These are phyloP conservation scores for Agrostemma githago DNA, from an alignment of 148 eudicot genomes.

Conservation along the genomic window DNA sequence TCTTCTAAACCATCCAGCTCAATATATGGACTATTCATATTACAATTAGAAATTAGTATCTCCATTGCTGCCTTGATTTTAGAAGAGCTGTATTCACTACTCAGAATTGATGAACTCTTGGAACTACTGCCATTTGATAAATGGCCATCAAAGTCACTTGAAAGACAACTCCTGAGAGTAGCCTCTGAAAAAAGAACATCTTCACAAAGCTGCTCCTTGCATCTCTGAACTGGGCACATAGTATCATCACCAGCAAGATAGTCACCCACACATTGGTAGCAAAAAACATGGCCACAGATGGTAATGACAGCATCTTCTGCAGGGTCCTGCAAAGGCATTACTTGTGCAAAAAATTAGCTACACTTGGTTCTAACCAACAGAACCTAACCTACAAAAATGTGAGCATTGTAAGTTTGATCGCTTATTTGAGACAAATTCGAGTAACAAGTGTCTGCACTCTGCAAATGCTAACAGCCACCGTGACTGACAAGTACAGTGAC, in stretches of 20 bases:
- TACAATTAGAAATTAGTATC: constrained; percentile 57
- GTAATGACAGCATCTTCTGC: constrained; percentile 94
- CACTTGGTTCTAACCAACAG: neutral
- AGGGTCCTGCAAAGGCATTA: constrained; percentile 61
- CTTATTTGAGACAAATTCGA: neutral
- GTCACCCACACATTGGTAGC: constrained; percentile 90
- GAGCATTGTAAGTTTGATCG: neutral
- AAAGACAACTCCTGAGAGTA: constrained; percentile 63
- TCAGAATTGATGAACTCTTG: constrained; percentile 46
- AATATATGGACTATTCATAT: constrained; percentile 33
- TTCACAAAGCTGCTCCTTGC: constrained; percentile 74
- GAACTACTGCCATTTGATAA: constrained; percentile 31
- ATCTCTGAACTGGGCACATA: constrained; percentile 68
- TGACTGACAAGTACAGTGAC: neutral
- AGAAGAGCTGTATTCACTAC: constrained; percentile 61
- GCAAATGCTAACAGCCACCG: neutral
- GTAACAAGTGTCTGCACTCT: constrained; percentile 3
- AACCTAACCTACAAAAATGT: neutral
- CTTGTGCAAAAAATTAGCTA: constrained; percentile 15
- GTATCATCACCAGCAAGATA: constrained; percentile 72
- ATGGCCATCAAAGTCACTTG: constrained; percentile 46
- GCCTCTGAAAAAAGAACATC: constrained; percentile 70
- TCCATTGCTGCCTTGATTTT: constrained; percentile 70
- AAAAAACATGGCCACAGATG: constrained; percentile 87
- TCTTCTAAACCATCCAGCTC: constrained; percentile 35